Base-by-base conservation (phyloP, 1,139 yeast genomes). In the Wickerhamiella pararugosa region DNA sequence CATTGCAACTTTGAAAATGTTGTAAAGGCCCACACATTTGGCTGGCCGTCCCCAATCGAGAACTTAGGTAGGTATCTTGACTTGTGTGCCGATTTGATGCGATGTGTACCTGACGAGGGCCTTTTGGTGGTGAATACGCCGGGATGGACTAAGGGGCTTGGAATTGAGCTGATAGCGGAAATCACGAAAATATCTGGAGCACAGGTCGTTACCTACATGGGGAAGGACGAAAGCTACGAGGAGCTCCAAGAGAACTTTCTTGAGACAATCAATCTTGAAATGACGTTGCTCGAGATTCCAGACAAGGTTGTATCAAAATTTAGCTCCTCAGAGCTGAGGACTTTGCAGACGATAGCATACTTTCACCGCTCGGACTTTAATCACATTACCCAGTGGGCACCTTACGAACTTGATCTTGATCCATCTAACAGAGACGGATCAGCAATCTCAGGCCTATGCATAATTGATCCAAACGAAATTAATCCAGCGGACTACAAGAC, bases 71-170 rank as follows among this genome's bases (percentile, higher is more conserved):
- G 69, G 34, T 87, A 82, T 55, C 47, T 75, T 5, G 45, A 57
- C 0, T 62, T 72, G 25, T 62, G 77, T 1, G 56, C 60, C 28
- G 60, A 66, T 7, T 58, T 87, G 21, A 59, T 72, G 11, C 47
- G 53, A 1, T 49, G 52, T 26, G 74, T 66, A 46, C 47, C 55
- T 51, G 59, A 41, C 47, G 43, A 10, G 3, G 61, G 68, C 25
- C 67, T 71, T 7, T 61, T 86, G 8, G 59, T 90, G 1, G 68
- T 87, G 3, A 87, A 87, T 52, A 75, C 92, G 0, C 93, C 96
- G 0, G 96, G 97, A 0, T 87, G 96, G 96, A 72, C 86, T 26
- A 82, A 81, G 59, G 97, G 97, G 0, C 76, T 75, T 47, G 98
- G 97, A 0, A 67, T 78, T 32, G 79, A 77, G 43, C 60, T 87